These are phyloP conservation scores for Prinsepia uniflora DNA, from an alignment of 306 rosid genomes.

Conservation along the genomic window DNA sequence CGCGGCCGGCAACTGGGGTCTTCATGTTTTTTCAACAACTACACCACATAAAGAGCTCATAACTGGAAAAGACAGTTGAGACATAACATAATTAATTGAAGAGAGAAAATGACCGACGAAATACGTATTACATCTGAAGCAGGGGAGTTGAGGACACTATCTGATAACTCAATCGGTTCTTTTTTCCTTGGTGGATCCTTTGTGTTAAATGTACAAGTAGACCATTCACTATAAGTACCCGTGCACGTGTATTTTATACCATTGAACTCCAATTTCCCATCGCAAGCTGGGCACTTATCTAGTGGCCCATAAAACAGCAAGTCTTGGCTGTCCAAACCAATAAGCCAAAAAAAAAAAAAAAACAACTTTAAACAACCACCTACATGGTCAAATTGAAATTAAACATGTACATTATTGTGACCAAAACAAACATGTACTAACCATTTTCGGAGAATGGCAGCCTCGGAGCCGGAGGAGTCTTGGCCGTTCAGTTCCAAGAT, in stretches of 20 bases:
- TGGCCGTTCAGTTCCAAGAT: constrained; percentile 57
- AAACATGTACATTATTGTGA: background rate
- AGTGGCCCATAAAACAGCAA: constrained; percentile 63
- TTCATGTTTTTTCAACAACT: constrained; percentile 68
- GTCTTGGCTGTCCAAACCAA: constrained; percentile 60
- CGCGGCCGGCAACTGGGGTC: constrained; percentile 45
- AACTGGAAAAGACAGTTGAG: background rate
- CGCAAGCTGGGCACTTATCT: constrained; percentile 65
- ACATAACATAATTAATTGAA: background rate
- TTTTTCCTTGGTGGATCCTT: constrained; percentile 70
- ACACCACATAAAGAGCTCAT: constrained; percentile 3
- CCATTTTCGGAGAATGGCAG: constrained; percentile 51
- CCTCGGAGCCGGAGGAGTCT: constrained; percentile 54
- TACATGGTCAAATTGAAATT: background rate
- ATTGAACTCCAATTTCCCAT: constrained; percentile 63
- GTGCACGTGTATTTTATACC: constrained; percentile 54
- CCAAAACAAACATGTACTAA: constrained; percentile 11
- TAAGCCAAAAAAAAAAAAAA: background rate
- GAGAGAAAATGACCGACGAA: background rate
- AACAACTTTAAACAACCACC: background rate
- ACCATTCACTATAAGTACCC: constrained; percentile 76
- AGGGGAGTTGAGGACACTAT: constrained; percentile 52
- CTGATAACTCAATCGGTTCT: constrained; percentile 51
- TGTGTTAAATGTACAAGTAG: constrained; percentile 63
- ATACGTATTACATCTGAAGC: constrained; percentile 45